phyloP scores from a whole-genome alignment of 2,329 filamentous ascomycete genomes.

The Hypoxylon sp. region DNA sequence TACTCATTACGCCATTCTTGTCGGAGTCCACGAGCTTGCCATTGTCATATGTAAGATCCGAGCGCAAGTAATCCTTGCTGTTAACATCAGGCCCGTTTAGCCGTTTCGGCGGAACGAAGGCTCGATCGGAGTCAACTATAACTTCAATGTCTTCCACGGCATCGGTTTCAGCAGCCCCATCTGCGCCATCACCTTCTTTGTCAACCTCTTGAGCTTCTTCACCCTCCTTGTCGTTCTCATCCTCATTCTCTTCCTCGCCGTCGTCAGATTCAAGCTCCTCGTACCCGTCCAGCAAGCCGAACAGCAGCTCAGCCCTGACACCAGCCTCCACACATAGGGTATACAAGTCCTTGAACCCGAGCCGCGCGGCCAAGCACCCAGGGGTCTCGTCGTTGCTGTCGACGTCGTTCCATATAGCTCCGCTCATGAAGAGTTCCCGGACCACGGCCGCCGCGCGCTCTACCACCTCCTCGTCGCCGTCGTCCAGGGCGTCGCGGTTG shows the following conservation, averaged over 20 bases:
- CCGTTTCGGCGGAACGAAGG: constrained; percentile 53
- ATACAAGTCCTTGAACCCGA: constrained; percentile 80
- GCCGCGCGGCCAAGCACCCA: constrained; percentile 80
- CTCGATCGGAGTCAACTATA: constrained; percentile 46
- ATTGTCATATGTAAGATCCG: constrained; percentile 71
- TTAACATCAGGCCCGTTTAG: constrained; percentile 62
- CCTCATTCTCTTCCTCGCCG: constrained; percentile 60
- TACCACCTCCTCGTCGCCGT: constrained; percentile 57
- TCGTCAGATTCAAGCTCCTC: constrained; percentile 73
- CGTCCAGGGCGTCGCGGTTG: constrained; percentile 26
- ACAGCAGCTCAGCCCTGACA: constrained; percentile 87
- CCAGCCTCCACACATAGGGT: constrained; percentile 88
- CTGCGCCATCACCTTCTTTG: constrained; percentile 51
- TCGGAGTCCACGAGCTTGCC: constrained; percentile 78
- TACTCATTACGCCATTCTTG: constrained; percentile 86
- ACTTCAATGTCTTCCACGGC: constrained; percentile 40
- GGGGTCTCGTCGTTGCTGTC: constrained; percentile 90
- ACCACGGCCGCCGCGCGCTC: constrained; percentile 76
- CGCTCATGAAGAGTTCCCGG: constrained; percentile 82
- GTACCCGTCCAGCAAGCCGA: constrained; percentile 85
- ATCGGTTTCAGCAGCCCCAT: constrained; percentile 47
- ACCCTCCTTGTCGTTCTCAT: constrained; percentile 56
- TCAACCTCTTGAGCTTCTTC: constrained; percentile 54
- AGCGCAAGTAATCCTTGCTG: constrained; percentile 76
- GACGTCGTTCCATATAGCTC: constrained; percentile 97